Base-by-base conservation (phyloP, 176 grass and related monocot species). In the Aegilops bicornis region DNA sequence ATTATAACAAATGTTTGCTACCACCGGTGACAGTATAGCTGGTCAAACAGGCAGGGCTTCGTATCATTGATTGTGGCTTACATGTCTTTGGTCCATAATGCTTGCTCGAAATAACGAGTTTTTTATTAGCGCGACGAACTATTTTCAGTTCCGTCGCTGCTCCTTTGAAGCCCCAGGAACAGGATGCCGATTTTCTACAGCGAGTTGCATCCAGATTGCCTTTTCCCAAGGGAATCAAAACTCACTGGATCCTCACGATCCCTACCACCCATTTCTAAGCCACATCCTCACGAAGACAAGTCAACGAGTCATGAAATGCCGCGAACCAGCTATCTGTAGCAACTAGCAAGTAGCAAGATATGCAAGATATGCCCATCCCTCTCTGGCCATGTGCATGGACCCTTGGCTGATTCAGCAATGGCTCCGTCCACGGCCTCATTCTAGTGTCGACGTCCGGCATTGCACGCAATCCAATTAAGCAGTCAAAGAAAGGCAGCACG, bases 381-480 rank as follows among this genome's bases (percentile, higher is more conserved):
- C 40, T 48, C 40, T 11, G 24, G 3, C 79, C 8, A 58, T 54
- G 6, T 64, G 29, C 48, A 35, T 85, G 25, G 78, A 62, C 79
- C 89, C 77, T n/a, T n/a, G 68, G 74, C 61, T 73, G 80, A 83
- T 27, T 83, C 65, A 27, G 84, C 80, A 79, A 16, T 72, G 14
- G 35, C 63, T 78, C 31, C 19, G 39, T 56, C 24, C 14, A n/a
- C 3, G 5, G 42, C 54, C 54, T 78, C 31, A 73, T 78, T 9
- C 36, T 39, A 54, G 19, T 16, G 64, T 86, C 84, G 15, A 82
- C n/a, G 31, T 83, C 73, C 54, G 2, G 19, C 19, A 2, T 37
- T 64, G 72, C 79, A 83, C 50, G 56, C 32, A 69, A 79, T 48
- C 84, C 79, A 90, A 83, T 70, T 4, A 78, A 87, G 64, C 65